Evolutionary conservation across 2,329 filamentous ascomycete genomes (phyloP), one percentile per base, ranked within the genome.

Genomic region (Diplodia seriata): DNA sequence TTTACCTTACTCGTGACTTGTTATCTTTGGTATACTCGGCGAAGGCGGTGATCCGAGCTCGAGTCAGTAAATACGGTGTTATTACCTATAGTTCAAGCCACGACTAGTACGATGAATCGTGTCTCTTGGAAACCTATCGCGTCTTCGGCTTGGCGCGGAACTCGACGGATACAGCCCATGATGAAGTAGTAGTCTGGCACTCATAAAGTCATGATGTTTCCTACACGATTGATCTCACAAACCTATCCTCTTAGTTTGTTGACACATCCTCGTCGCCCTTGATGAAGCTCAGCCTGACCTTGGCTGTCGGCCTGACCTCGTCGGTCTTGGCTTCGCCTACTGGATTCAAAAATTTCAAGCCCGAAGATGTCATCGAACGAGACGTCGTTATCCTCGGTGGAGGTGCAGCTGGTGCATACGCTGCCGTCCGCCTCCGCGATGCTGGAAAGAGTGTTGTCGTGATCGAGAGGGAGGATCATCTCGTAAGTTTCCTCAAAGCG

Each of bases 321-420:
- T n/a, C 55, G 20, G 55, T 43, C 36, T 43, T 29, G 55, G 55
- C 55, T 15, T 59, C 20, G 14, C 55, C 55, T 11, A 29, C n/a
- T 8, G 36, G 55, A 18, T 15, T 36, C 11, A 8, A 40, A 12
- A 6, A 43, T 3, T 59, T 59, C 36, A 59, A 59, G 20, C 36
- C 55, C 18, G 55, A 59, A 18, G 55, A 67, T 20, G 33, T 67
- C 14, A 67, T 67, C 6, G 43, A 40, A 26, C 69, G 68, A 57
- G 77, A 80, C 75, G 73, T 78, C 29, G 71, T 67, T 20, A 72
- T 84, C 68, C 77, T 84, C 51, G 82, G 82, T 47, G 82, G 81
- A 4, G 82, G 82, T 40, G 73, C 78, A 1, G 70, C 74, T 29
- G 82, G 82, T 4, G 79, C 77, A 0, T 78, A 83, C 69, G 74